These are phyloP conservation scores for Patellaria atrata DNA, from an alignment of 495 filamentous ascomycete genomes.

Conservation along the genomic window DNA sequence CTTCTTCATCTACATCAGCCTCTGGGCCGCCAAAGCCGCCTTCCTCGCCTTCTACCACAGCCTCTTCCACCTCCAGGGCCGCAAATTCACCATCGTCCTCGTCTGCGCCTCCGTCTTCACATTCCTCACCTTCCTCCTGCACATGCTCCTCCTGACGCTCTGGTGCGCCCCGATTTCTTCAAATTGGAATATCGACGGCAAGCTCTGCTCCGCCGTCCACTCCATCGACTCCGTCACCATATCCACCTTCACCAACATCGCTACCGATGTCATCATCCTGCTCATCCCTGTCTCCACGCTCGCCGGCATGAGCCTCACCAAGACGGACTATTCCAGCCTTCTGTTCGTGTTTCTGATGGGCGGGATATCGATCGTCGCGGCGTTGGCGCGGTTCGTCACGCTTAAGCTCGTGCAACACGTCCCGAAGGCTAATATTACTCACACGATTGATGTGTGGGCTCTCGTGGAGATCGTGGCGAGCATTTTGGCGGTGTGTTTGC, in stretches of 20 bases:
- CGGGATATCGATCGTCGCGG: slow-evolving; percentile 25
- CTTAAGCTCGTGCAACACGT: slow-evolving; percentile 20
- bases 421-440: slow-evolving; percentile 23
- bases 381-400: slow-evolving; percentile 22
- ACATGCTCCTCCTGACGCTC: slow-evolving; percentile 23
- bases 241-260: slow-evolving; percentile 20
- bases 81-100: slow-evolving; percentile 13
- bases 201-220: slow-evolving; percentile 27
- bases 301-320: slow-evolving; percentile 12
- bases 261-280: slow-evolving; percentile 20
- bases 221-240: slow-evolving; percentile 22
- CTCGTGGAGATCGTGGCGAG: slow-evolving; percentile 25
- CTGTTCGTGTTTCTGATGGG: slow-evolving; percentile 25
- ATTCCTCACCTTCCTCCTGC: slow-evolving; percentile 23
- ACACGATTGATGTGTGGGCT: slow-evolving; percentile 28
- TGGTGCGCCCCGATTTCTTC: slow-evolving; percentile 23
- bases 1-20: slow-evolving; percentile 27
- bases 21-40: slow-evolving; percentile 25
- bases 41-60: slow-evolving; percentile 26
- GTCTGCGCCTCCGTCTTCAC: slow-evolving; percentile 18
- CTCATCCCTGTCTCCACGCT: slow-evolving; percentile 16
- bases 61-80: slow-evolving; percentile 19
- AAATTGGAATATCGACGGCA: slow-evolving; percentile 23
- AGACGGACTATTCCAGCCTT: slow-evolving; percentile 21
- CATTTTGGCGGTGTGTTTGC: slow-evolving; percentile 14